phyloP scores from a whole-genome alignment of 2,329 filamentous ascomycete species.

The Fusarium globosum region DNA sequence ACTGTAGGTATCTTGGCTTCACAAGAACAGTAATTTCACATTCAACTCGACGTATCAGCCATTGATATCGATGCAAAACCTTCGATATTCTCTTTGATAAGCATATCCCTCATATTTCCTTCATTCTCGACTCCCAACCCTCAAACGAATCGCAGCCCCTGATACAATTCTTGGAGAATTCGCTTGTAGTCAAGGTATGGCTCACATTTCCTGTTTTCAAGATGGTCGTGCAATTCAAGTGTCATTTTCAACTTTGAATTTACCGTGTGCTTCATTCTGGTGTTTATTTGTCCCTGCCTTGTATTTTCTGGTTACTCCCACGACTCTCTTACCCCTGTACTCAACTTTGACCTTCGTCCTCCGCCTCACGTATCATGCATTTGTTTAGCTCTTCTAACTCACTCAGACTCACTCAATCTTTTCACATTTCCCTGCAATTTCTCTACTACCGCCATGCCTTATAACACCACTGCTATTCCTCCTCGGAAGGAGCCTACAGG shows the following conservation, averaged over 20 bases:
- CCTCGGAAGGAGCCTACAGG: conserved; percentile 86
- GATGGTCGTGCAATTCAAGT: neutral
- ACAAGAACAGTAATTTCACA: neutral
- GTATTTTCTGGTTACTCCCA: neutral
- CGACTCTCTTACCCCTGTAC: neutral
- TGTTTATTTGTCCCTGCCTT: neutral
- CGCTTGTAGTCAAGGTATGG: conserved; percentile 15
- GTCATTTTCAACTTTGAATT: neutral
- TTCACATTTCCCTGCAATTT: neutral
- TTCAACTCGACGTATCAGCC: neutral
- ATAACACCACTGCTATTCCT: conserved; percentile 87
- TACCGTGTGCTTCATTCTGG: no score
- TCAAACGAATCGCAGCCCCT: neutral
- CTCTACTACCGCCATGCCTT: conserved; percentile 72
- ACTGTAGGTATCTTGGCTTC: conserved; percentile 2
- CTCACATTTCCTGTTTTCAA: neutral
- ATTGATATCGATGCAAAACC: neutral
- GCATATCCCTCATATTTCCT: no score
- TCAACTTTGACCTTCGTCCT: neutral
- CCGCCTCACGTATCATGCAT: neutral
- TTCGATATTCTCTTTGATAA: neutral
- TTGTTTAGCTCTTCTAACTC: conserved; percentile 1
- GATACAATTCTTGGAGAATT: neutral
- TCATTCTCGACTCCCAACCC: neutral
- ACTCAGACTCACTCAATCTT: neutral